Evolutionary conservation across 1,284 basidiomycete genomes (phyloP).

Genomic region (Heterobasidion annosum): DNA sequence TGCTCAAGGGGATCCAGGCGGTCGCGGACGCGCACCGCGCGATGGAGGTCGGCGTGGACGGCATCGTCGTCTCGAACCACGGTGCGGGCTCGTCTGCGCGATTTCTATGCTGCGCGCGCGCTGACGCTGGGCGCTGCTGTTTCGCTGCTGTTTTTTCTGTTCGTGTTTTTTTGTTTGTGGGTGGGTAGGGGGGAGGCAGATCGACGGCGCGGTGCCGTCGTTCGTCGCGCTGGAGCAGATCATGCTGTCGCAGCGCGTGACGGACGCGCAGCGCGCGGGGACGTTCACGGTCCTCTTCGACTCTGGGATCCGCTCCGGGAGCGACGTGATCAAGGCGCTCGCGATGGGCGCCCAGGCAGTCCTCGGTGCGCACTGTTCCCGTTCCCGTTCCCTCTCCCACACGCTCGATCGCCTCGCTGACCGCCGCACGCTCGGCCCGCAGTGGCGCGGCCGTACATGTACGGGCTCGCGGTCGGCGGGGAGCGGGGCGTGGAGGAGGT

Average conservation of each 20-base stretch:
- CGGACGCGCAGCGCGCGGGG: constrained; percentile 44
- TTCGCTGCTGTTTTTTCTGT: neutral
- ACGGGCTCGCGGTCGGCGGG: constrained; percentile 44
- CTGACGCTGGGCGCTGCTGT: neutral
- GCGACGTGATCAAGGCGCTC: constrained; percentile 72
- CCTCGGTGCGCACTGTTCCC: constrained; percentile 34
- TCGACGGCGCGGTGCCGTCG: constrained; percentile 72
- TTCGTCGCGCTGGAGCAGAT: constrained; percentile 61
- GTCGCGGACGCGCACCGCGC: constrained; percentile 64
- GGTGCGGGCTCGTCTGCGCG: constrained; percentile 29
- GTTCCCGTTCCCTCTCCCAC: neutral
- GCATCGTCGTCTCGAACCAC: constrained; percentile 78
- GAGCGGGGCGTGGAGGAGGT: constrained; percentile 46
- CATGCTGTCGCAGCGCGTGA: constrained; percentile 47
- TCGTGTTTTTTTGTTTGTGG: neutral
- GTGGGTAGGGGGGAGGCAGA: constrained; percentile 59
- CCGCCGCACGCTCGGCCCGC: neutral
- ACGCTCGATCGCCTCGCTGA: neutral
- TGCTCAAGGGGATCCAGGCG: constrained; percentile 64
- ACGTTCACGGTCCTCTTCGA: constrained; percentile 70
- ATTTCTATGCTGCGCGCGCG: neutral
- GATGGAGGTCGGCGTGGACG: constrained; percentile 58
- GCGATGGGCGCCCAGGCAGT: constrained; percentile 62
- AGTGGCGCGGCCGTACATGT: constrained; percentile 42
- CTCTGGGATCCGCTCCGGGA: constrained; percentile 69